Percentiles rank a stretch among this genome's conserved stretches.
Evolutionary conservation across 2,329 filamentous ascomycete species (phyloP).

Genomic region (Truncatella angustata): DNA sequence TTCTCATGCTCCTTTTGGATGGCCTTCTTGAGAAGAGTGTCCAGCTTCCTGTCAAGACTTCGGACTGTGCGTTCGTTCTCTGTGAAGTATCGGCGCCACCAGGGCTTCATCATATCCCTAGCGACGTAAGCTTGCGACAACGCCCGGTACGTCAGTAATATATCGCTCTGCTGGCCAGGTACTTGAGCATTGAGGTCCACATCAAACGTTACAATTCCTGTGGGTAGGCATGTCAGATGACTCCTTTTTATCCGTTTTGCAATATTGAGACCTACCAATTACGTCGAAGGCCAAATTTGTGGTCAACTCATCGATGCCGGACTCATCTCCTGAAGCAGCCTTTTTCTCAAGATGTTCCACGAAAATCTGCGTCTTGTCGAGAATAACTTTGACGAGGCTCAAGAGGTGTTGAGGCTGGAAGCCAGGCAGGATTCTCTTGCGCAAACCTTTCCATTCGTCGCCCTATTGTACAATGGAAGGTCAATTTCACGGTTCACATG

Average conservation of each 20-base stretch:
- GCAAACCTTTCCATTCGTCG: constrained; percentile 11
- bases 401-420: constrained; percentile 15
- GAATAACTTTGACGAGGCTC: constrained; percentile 13
- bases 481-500: background rate
- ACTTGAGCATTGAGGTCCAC: constrained; percentile 11
- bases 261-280: constrained; percentile 11
- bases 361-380: constrained; percentile 15
- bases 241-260: no score
- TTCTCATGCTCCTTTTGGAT: constrained; percentile 11
- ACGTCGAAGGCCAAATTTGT: constrained; percentile 16
- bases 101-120: constrained; percentile 3
- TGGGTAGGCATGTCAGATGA: no score
- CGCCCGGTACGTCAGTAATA: constrained; percentile 7
- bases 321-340: constrained; percentile 9
- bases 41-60: constrained; percentile 9
- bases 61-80: constrained; percentile 6
- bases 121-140: constrained; percentile 1
- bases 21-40: constrained; percentile 5
- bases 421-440: constrained; percentile 9
- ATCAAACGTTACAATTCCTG: constrained; percentile 8
- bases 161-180: constrained; percentile 5
- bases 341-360: constrained; percentile 12
- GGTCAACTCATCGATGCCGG: constrained; percentile 11
- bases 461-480: background rate
- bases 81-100: constrained; percentile 8